phyloP scores from a whole-genome alignment of 192 early-diverging fungal genomes.

The Allomyces javanicus region DNA sequence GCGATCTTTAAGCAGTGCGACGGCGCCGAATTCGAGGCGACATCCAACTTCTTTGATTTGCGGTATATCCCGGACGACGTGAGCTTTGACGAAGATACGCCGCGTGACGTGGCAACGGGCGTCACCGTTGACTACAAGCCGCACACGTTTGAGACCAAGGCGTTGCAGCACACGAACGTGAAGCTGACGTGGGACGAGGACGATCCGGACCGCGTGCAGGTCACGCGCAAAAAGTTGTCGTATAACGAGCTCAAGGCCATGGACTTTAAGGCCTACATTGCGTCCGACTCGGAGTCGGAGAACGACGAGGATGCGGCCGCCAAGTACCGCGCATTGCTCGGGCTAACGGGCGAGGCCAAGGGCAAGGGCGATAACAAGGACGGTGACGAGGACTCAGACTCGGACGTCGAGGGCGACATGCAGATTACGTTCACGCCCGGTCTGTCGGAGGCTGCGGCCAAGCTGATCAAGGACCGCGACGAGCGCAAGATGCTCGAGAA shows the following conservation, averaged over 20 bases:
- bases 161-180: slow-evolving; percentile 80
- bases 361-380: slow-evolving; percentile 7
- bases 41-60: slow-evolving; percentile 82
- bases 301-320: slow-evolving; percentile 35
- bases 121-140: slow-evolving; percentile 50
- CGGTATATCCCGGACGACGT: slow-evolving; percentile 82
- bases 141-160: slow-evolving; percentile 49
- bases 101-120: slow-evolving; percentile 33
- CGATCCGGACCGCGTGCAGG: slow-evolving; percentile 56
- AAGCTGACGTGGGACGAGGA: slow-evolving; percentile 92
- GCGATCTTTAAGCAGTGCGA: slow-evolving; percentile 67
- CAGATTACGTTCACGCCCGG: slow-evolving; percentile 93
- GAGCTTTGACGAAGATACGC: slow-evolving; percentile 50
- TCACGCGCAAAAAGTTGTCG: slow-evolving; percentile 64
- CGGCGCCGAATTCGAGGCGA: slow-evolving; percentile 76
- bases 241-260: slow-evolving; percentile 73
- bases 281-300: slow-evolving; percentile 41
- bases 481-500: slow-evolving; percentile 21
- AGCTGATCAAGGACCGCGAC: slow-evolving; percentile 27
- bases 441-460: slow-evolving; percentile 47
- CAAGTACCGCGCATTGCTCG: slow-evolving; percentile 24
- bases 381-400: slow-evolving; percentile 18
- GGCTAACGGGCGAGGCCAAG: not conserved
- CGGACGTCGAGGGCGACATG: slow-evolving; percentile 47
- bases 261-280: slow-evolving; percentile 80